Evolutionary conservation across 176 grass and related monocot genomes (phyloP), one percentile per base, ranked within the genome.

Genomic region (Carex pumila): DNA sequence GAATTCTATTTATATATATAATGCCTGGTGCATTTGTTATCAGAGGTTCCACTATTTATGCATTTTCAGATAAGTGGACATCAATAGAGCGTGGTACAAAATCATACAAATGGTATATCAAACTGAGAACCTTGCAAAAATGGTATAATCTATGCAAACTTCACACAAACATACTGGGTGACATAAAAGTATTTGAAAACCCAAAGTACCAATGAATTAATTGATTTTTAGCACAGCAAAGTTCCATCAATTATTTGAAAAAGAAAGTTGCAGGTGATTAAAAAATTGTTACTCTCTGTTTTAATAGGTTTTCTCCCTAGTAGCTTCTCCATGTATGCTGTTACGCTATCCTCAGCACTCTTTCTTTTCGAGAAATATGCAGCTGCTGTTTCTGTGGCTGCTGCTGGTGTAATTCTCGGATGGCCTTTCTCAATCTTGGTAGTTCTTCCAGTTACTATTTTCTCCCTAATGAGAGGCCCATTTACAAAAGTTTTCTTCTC

Each of bases 351-450:
- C 0, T 95, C 96, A 36, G 96, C 96, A 65, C 88, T 95, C 19
- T 98, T 98, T 83, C 88, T 98, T 88, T 89, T 95, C 39, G 87
- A 93, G 89, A 95, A 93, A 41, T 93, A 95, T 90, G 86, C 88
- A 78, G 60, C 62, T 59, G 89, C 96, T 34, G 96, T 93, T 64
- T 84, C 91, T 69, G 81, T 93, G 49, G 96, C 93, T 85, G 93
- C 96, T 68, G 83, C 85, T 85, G 93, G 96, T 80, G 96, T 98
- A 55, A 95, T 98, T 81, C 88, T 98, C 83, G 96, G 96, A 61
- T 98, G 96, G 96, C 96, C 96, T 89, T 95, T 98, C 86, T 95
- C 96, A 49, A 54, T 98, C 85, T 85, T 98, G 78, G 96, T 98
- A 32, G 87, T 98, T 78, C 91, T 98, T 75, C 96, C 96, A 71